Conservation (phyloP, 352 stramenopile genomes). For the Phytophthora syringae region DNA sequence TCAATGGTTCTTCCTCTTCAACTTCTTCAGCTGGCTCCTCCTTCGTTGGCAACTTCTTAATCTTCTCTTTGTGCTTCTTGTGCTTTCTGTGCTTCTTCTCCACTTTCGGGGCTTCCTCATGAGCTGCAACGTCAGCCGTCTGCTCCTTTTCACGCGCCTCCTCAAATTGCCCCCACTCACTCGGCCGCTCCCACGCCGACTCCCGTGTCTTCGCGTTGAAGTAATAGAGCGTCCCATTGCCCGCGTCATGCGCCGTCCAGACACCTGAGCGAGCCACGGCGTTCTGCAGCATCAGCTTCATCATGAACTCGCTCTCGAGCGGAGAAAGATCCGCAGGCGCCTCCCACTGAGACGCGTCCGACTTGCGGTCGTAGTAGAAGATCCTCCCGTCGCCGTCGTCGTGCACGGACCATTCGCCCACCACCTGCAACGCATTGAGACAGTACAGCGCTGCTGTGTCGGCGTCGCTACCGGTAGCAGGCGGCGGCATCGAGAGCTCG, state of each 20-base stretch:
- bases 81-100: constrained; percentile 28
- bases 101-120: not conserved
- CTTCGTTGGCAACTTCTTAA: constrained; percentile 1
- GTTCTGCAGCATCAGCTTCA: constrained; percentile 84
- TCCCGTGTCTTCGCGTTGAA: constrained; percentile 75
- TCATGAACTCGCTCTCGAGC: constrained; percentile 80
- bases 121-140: constrained; percentile 15
- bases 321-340: constrained; percentile 52
- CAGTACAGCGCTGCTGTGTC: constrained; percentile 36
- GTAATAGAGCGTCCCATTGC: constrained; percentile 81
- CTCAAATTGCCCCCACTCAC: constrained; percentile 54
- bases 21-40: constrained; percentile 16
- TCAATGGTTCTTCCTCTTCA: constrained; percentile 38
- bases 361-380: constrained; percentile 78
- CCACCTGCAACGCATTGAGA: constrained; percentile 64
- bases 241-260: constrained; percentile 79
- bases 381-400: constrained; percentile 73
- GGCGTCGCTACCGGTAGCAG: constrained; percentile 7
- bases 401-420: constrained; percentile 73
- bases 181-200: constrained; percentile 76
- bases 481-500: constrained; percentile 6
- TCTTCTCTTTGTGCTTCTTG: constrained; percentile 13
- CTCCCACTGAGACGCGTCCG: constrained; percentile 63
- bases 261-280: constrained; percentile 63
- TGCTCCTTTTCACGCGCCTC: constrained; percentile 16